Conservation (phyloP, 805 yeast species). For the Candida ipomoeae region DNA sequence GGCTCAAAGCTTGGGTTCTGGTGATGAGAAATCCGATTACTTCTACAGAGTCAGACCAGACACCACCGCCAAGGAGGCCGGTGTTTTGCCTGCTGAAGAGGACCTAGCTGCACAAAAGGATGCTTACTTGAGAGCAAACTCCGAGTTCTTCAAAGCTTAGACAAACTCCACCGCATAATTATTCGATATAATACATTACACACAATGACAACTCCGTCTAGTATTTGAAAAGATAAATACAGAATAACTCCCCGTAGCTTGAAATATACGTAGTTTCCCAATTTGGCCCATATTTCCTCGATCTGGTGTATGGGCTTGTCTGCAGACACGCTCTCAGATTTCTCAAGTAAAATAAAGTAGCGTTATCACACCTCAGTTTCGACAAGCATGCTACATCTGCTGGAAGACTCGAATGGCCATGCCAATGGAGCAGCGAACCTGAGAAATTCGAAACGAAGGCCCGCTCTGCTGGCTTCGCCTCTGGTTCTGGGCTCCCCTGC, state of each 20-base stretch:
- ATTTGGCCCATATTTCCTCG: background rate
- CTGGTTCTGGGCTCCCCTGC: background rate
- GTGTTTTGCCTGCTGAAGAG: constrained; percentile 31
- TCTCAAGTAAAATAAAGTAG: constrained; percentile 3
- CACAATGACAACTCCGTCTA: background rate
- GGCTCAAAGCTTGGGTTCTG: constrained; percentile 69
- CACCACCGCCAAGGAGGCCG: constrained; percentile 34
- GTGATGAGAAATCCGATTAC: constrained; percentile 23
- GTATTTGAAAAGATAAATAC: background rate
- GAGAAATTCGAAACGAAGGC: background rate
- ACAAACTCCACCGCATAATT: constrained; percentile 3
- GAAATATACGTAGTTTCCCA: background rate
- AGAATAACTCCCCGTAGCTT: no score
- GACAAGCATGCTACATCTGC: constrained; percentile 4
- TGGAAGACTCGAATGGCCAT: background rate
- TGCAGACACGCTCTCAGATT: constrained; percentile 4
- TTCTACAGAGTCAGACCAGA: constrained; percentile 42
- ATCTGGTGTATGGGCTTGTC: background rate
- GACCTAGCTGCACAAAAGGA: constrained; percentile 26
- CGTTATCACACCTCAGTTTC: background rate
- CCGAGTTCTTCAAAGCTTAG: constrained; percentile 28
- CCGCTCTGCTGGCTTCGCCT: background rate
- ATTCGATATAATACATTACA: constrained; percentile 3
- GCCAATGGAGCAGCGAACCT: background rate
- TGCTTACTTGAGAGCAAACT: constrained; percentile 32